Evolutionary conservation across 2,329 filamentous ascomycete species (phyloP).

Genomic region (Ophioceras dolichostomum): DNA sequence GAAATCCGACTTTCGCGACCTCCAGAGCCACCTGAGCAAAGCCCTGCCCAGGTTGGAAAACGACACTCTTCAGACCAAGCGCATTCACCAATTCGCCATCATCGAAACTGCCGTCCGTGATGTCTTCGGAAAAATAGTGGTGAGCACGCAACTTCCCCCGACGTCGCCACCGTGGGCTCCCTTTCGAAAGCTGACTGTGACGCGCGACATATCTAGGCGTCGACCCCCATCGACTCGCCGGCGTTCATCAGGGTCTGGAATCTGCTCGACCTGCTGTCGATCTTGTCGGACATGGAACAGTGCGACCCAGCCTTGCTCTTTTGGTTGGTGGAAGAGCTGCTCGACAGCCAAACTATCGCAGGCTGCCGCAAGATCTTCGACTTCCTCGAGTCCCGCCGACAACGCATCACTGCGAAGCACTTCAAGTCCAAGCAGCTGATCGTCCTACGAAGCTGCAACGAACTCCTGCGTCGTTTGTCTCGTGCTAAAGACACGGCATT

Average conservation of each 20-base stretch:
- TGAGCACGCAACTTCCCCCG: conserved; percentile 21
- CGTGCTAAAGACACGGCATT: conserved; percentile 94
- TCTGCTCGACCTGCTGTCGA: conserved; percentile 79
- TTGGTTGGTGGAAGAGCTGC: conserved; percentile 84
- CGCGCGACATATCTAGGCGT: no score
- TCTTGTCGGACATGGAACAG: conserved; percentile 71
- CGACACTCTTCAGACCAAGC: conserved; percentile 13
- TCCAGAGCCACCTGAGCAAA: conserved; percentile 29
- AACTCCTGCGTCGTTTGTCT: conserved; percentile 85
- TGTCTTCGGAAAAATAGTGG: conserved; percentile 68
- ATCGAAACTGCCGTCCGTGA: conserved; percentile 77
- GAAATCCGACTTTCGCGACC: conserved; percentile 49
- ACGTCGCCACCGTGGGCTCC: no score
- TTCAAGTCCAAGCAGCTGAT: conserved; percentile 77
- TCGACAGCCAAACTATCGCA: conserved; percentile 91
- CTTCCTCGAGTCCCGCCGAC: conserved; percentile 85
- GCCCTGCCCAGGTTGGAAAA: conserved; percentile 19
- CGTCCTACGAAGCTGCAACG: conserved; percentile 90
- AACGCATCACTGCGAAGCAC: conserved; percentile 70
- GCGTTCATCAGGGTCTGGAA: conserved; percentile 84
- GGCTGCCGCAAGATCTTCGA: conserved; percentile 88
- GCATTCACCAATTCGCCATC: conserved; percentile 48
- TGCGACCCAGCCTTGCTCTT: conserved; percentile 73
- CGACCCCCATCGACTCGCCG: conserved; percentile 62
- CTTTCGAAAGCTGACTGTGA: background rate